A percentile compares a stretch with the other conserved stretches of the same genome.
Conservation (phyloP, 1,284 basidiomycete genomes). For the Rhizoctonia solani region DNA sequence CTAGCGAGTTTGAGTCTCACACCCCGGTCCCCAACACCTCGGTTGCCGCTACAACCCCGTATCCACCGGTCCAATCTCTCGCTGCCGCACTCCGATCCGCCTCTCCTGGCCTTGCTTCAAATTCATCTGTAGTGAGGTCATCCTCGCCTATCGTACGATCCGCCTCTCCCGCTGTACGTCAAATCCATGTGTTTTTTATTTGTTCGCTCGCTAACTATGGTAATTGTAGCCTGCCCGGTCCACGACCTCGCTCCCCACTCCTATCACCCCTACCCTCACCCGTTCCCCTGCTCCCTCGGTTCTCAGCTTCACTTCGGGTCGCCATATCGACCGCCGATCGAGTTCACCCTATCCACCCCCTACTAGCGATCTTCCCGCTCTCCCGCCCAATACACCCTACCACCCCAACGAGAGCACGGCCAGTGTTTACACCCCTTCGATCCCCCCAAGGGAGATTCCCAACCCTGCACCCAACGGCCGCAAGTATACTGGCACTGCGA, state of each 20-base stretch:
- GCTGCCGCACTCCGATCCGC: conserved; percentile 19
- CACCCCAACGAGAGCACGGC: conserved; percentile 1
- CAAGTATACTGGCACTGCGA: conserved; percentile 22
- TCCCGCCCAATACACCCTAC: conserved; percentile 2
- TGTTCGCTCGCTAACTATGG: no score
- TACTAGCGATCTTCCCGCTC: conserved; percentile 11
- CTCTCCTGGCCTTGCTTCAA: background rate
- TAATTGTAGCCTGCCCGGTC: conserved; percentile 11
- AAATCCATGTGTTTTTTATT: no score
- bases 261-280: conserved; percentile 25
- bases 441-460: background rate
- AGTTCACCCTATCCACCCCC: conserved; percentile 32
- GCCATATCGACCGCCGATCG: conserved; percentile 20
- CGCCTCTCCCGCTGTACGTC: no score
- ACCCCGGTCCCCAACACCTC: background rate
- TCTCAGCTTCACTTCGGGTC: conserved; percentile 20
- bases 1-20: background rate
- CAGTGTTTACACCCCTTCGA: conserved; percentile 3
- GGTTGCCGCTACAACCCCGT: background rate
- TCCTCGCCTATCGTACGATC: conserved; percentile 2
- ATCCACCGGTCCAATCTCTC: conserved; percentile 18
- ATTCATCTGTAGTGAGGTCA: conserved; percentile 12
- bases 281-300: conserved; percentile 26
- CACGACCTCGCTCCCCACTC: conserved; percentile 12
- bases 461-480: background rate